Percentiles rank a stretch among this genome's conserved stretches.
Evolutionary conservation across 805 yeast genomes (phyloP).

Genomic region (Alloascoidea africana): DNA sequence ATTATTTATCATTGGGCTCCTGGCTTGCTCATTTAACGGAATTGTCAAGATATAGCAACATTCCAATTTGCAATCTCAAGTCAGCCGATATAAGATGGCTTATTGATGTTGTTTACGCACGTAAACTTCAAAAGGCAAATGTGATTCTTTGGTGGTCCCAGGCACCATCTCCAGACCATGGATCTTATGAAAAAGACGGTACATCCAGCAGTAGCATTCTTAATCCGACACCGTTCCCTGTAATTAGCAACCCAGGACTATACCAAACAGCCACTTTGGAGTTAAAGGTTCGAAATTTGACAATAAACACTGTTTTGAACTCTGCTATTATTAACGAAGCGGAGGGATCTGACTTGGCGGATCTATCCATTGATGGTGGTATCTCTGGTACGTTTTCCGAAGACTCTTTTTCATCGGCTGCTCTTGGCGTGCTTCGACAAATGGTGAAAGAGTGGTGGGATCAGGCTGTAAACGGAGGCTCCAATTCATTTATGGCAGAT

Average conservation of each 20-base stretch:
- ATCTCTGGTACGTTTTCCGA: slow-evolving; percentile 38
- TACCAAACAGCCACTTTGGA: slow-evolving; percentile 71
- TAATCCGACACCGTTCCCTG: slow-evolving; percentile 39
- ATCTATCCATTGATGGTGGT: slow-evolving; percentile 18
- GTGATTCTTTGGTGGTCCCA: slow-evolving; percentile 92
- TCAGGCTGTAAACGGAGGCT: slow-evolving; percentile 52
- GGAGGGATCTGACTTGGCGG: slow-evolving; percentile 70
- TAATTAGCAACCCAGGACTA: slow-evolving; percentile 61
- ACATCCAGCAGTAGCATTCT: slow-evolving; percentile 33
- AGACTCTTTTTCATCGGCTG: slow-evolving; percentile 69
- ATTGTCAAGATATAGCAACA: slow-evolving; percentile 54
- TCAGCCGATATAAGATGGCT: slow-evolving; percentile 64
- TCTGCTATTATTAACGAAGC: slow-evolving; percentile 76
- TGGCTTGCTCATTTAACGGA: slow-evolving; percentile 56
- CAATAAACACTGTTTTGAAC: slow-evolving; percentile 75
- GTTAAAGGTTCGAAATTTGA: slow-evolving; percentile 60
- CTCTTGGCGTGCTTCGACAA: slow-evolving; percentile 52
- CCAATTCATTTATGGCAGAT: slow-evolving; percentile 45
- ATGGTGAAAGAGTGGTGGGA: slow-evolving; percentile 92
- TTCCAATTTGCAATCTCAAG: slow-evolving; percentile 78
- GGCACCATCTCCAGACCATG: slow-evolving; percentile 66
- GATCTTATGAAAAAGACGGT: slow-evolving; percentile 64
- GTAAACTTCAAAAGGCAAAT: slow-evolving; percentile 48
- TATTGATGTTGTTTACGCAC: slow-evolving; percentile 78
- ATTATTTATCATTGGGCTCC: slow-evolving; percentile 55